Evolutionary conservation across 257 asterid genomes (phyloP).

Genomic region (Nicotiana otophora): DNA sequence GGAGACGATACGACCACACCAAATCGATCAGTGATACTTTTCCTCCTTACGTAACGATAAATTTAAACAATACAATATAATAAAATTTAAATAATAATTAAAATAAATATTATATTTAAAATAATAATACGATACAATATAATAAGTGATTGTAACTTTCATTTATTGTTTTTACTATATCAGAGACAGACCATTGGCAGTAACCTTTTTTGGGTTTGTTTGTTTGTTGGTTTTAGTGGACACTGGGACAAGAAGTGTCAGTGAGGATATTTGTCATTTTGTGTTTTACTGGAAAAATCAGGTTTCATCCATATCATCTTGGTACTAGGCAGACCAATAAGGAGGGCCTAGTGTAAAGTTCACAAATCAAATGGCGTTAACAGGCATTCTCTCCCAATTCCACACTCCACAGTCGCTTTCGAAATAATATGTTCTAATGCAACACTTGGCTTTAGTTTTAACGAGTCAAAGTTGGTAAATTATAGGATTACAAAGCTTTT

Average conservation of each 20-base stretch:
- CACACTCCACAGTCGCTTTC: not conserved
- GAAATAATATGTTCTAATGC: not conserved
- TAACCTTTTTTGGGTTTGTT: not conserved
- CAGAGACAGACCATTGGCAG: not conserved
- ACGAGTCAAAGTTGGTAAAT: not conserved
- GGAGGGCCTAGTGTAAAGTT: not conserved
- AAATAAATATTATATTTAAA: too few relatives aligned
- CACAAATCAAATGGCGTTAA: not conserved
- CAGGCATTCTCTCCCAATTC: too few relatives aligned
- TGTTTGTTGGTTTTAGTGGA: not conserved
- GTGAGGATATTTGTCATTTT: not conserved
- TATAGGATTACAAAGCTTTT: not conserved
- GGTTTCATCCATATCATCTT: not conserved
- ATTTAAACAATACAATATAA: too few relatives aligned
- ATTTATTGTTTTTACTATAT: too few relatives aligned
- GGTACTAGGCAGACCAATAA: not conserved
- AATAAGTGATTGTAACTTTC: too few relatives aligned
- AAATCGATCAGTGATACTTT: too few relatives aligned
- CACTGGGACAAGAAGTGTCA: not conserved
- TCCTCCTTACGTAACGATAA: fast-evolving
- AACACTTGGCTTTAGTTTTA: not conserved
- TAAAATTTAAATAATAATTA: too few relatives aligned
- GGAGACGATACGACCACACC: too few relatives aligned
- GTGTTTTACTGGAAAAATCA: not conserved
- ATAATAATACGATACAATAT: too few relatives aligned